These are phyloP conservation scores for Pleurozium schreberi DNA, from an alignment of 225 moss, liverwort and hornwort genomes.

Conservation along the genomic window DNA sequence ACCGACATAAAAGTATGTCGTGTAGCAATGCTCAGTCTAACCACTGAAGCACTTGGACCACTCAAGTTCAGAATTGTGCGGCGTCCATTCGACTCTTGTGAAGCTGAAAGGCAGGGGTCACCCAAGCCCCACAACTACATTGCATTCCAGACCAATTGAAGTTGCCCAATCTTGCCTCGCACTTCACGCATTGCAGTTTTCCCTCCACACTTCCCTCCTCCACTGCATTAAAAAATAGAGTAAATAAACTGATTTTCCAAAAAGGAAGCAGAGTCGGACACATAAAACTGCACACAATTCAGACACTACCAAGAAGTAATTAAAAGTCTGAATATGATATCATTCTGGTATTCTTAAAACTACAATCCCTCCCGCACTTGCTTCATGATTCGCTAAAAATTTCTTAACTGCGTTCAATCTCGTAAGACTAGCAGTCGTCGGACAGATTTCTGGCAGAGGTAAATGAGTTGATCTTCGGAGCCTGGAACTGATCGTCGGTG, in stretches of 20 bases:
- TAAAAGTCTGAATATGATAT: not conserved
- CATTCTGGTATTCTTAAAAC: not conserved
- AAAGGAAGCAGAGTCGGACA: not conserved
- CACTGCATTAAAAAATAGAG: slow-evolving; percentile 29
- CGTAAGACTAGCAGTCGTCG: not conserved
- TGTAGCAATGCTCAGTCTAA: not conserved
- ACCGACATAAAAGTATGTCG: not conserved
- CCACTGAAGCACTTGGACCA: not conserved
- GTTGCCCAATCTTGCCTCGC: slow-evolving; percentile 82
- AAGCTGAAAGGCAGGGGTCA: slow-evolving; percentile 95
- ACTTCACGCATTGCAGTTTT: slow-evolving; percentile 71
- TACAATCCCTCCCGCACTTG: no score
- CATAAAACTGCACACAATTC: not conserved
- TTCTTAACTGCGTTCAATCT: not conserved
- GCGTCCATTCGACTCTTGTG: slow-evolving; percentile 88
- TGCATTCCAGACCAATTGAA: slow-evolving; percentile 99
- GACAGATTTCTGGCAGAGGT: not conserved
- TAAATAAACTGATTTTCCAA: not conserved
- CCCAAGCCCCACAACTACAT: slow-evolving; percentile 98
- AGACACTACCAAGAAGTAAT: not conserved
- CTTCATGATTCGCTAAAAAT: not conserved
- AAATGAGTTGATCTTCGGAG: not conserved
- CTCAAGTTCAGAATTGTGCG: slow-evolving; percentile 6
- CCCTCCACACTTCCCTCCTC: slow-evolving; percentile 75
- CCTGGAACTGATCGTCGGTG: not conserved